Percentiles rank a stretch among this genome's conserved stretches.
Conservation (phyloP, 2,329 filamentous ascomycete genomes). For the Stagonosporopsis vannaccii region DNA sequence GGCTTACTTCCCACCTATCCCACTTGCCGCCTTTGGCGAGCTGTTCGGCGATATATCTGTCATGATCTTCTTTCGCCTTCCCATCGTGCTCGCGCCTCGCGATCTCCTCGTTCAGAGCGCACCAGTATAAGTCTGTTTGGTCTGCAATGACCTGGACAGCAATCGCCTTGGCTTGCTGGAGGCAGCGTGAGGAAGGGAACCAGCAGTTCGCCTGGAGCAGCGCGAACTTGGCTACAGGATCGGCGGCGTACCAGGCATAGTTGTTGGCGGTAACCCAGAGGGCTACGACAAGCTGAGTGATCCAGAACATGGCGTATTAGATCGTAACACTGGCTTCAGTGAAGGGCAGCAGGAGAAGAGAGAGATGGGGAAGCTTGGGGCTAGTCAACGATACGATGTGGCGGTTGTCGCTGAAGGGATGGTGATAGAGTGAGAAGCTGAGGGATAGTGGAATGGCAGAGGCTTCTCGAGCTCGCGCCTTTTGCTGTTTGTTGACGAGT, state of each 20-base stretch:
- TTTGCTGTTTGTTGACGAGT: neutral
- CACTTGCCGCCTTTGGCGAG: conserved; percentile 9
- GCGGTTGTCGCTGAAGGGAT: neutral
- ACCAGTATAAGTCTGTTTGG: conserved; percentile 1
- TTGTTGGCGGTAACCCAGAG: neutral
- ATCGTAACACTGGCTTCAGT: neutral
- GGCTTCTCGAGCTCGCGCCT: neutral
- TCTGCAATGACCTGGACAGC: neutral
- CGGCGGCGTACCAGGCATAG: neutral
- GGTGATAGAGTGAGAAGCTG: neutral
- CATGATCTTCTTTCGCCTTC: neutral
- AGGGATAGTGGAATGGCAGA: neutral
- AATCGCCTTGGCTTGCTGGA: neutral
- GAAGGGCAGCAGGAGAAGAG: neutral
- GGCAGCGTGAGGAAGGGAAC: neutral
- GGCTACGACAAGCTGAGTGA: neutral
- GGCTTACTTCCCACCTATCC: conserved; percentile 9
- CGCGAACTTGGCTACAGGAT: neutral
- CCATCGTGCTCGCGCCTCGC: conserved; percentile 1
- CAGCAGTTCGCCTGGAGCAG: neutral
- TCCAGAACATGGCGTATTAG: neutral
- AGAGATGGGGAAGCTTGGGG: neutral
- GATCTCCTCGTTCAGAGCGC: neutral
- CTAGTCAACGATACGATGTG: neutral
- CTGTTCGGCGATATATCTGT: neutral